A percentile compares a stretch with the other conserved stretches of the same genome.
phyloP scores from a whole-genome alignment of 2,329 filamentous ascomycete species.

The Lizonia empirigonia region DNA sequence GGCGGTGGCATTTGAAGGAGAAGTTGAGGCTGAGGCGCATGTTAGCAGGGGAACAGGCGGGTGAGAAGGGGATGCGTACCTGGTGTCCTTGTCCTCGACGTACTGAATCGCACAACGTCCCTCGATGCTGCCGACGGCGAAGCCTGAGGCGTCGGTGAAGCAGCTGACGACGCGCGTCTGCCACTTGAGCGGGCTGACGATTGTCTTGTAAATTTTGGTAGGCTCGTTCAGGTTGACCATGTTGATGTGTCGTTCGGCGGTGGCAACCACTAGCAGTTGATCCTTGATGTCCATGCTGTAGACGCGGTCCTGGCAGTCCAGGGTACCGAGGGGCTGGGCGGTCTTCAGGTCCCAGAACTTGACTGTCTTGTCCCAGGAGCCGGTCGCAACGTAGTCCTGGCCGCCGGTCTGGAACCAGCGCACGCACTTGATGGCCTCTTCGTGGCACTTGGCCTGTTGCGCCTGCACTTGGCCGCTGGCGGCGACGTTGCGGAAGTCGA shows the following conservation, averaged over 20 bases:
- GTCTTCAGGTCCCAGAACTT: constrained; percentile 83
- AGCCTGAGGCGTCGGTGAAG: constrained; percentile 89
- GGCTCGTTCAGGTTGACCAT: constrained; percentile 90
- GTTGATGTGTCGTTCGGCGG: constrained; percentile 95
- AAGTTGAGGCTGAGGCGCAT: constrained; percentile 73
- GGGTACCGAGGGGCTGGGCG: constrained; percentile 66
- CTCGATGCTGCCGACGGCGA: constrained; percentile 95
- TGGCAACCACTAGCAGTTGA: constrained; percentile 87
- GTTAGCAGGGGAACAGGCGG: constrained; percentile 16
- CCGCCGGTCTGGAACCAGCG: constrained; percentile 66
- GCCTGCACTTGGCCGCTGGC: constrained; percentile 33
- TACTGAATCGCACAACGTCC: constrained; percentile 98
- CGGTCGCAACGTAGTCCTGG: constrained; percentile 84
- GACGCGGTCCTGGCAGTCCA: constrained; percentile 75
- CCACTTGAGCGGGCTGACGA: constrained; percentile 97
- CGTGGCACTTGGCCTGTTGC: constrained; percentile 73
- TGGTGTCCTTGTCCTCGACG: constrained; percentile 91
- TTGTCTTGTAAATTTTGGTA: constrained; percentile 90
- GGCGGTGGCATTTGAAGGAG: constrained; percentile 98
- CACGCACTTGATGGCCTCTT: constrained; percentile 78
- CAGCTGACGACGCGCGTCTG: constrained; percentile 95
- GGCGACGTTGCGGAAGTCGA: constrained; percentile 69
- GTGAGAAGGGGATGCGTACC: constrained; percentile 44
- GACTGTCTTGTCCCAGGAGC: constrained; percentile 88
- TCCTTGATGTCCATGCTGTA: constrained; percentile 93